Conservation (phyloP, 2,329 filamentous ascomycete genomes). For the Capronia coronata region DNA sequence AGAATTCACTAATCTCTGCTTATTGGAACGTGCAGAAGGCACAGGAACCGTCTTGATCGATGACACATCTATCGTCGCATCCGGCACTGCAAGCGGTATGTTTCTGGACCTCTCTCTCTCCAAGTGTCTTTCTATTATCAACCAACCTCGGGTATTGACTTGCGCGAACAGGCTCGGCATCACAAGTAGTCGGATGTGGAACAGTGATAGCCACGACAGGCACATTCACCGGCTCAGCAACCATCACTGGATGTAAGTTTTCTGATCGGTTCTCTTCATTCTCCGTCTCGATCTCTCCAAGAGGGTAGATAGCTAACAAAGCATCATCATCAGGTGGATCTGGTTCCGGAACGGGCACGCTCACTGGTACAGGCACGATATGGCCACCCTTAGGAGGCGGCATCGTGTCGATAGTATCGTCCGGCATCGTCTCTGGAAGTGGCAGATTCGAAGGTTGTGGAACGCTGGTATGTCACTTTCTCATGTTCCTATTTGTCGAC, state of each 20-base stretch:
- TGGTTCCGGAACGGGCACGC: slow-evolving; percentile 21
- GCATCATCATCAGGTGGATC: slow-evolving; percentile 20
- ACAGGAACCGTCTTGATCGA: slow-evolving; percentile 15
- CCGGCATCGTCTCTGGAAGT: slow-evolving; percentile 19
- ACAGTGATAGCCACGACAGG: slow-evolving; percentile 23
- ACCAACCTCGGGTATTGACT: no score
- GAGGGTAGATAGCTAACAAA: no score
- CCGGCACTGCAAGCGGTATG: slow-evolving; percentile 18
- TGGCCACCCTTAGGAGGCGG: slow-evolving; percentile 18
- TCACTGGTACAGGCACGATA: slow-evolving; percentile 24
- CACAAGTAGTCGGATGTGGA: slow-evolving; percentile 22
- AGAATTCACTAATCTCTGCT: no score
- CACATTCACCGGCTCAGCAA: slow-evolving; percentile 21
- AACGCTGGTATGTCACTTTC: slow-evolving; percentile 18
- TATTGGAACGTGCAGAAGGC: slow-evolving; percentile 15
- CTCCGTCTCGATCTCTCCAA: not conserved
- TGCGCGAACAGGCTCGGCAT: slow-evolving; percentile 13
- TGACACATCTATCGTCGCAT: slow-evolving; percentile 5
- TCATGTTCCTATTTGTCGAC: not conserved
- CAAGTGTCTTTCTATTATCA: no score
- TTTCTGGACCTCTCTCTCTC: no score
- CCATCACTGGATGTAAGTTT: slow-evolving; percentile 23
- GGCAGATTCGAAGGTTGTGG: slow-evolving; percentile 26
- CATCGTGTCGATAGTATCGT: slow-evolving; percentile 18
- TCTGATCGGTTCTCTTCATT: not conserved